Evolutionary conservation across 805 yeast genomes (phyloP).

Genomic region (Pichia sporocuriosa): DNA sequence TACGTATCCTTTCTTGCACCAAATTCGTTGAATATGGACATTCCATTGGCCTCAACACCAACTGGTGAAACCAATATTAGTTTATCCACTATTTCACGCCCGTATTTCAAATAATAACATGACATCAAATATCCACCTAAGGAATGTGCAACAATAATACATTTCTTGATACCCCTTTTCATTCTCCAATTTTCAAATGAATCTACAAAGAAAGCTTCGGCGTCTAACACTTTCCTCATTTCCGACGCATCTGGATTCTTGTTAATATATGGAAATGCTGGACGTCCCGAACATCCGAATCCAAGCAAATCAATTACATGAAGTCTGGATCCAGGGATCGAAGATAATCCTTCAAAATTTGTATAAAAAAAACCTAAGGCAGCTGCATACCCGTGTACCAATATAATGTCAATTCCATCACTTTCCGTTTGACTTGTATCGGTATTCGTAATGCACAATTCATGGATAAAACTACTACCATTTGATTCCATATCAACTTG

Average conservation of each 20-base stretch:
- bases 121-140: conserved; percentile 70
- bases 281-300: conserved; percentile 62
- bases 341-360: conserved; percentile 50
- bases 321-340: conserved; percentile 47
- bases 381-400: conserved; percentile 92
- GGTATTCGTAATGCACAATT: conserved; percentile 44
- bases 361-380: conserved; percentile 74
- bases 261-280: conserved; percentile 28
- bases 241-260: conserved; percentile 22
- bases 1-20: not conserved
- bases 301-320: conserved; percentile 71
- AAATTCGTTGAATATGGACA: conserved; percentile 29
- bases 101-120: conserved; percentile 55
- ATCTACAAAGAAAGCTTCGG: conserved; percentile 54
- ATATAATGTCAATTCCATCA: conserved; percentile 36
- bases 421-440: conserved; percentile 1
- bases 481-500: conserved; percentile 38
- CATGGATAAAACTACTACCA: conserved; percentile 66
- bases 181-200: conserved; percentile 62
- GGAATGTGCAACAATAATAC: conserved; percentile 71
- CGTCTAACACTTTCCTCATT: conserved; percentile 34
- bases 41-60: conserved; percentile 64
- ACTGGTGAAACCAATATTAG: conserved; percentile 66
- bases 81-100: conserved; percentile 42
- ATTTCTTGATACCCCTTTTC: conserved; percentile 38